Base-by-base conservation (phyloP, 2,329 filamentous ascomycete species). In the Diaporthe humulicola region DNA sequence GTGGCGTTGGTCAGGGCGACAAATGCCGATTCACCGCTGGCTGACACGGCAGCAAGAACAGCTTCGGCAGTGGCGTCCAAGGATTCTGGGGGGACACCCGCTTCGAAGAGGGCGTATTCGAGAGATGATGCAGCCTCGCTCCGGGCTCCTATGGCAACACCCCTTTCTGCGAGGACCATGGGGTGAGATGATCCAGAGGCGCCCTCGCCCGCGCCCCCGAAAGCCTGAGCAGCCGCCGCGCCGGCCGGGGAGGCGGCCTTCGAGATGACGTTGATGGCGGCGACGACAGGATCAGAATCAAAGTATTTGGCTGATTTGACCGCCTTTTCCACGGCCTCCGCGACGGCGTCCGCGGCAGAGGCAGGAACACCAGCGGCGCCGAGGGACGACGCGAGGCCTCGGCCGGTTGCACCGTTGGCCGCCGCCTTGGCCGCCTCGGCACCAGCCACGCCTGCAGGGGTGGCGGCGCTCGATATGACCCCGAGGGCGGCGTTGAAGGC, bases 401-500 rank as follows among this genome's bases (percentile, higher is more conserved):
- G 25, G 2, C 60, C 60, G 17, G 7, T 19, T 3, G 40, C 40
- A 4, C 60, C 60, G 17, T 33, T 33, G 4, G 48, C 60, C 48
- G 60, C 60, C 25, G 60, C 60, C 28, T 64, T 64, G 0, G 60
- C 60, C 10, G 38, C 60, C 40, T 64, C 60, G 10, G 40, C 25
- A 12, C 10, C 60, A n/a, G 60, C 60, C 15, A 64, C 9, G 40
- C 60, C 25, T 9, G 60, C 25, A 15, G 38, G 22, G 40, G 25
- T 45, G 40, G 28, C 40, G 19, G 38, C 8, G 40, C 38, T n/a
- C 8, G 60, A 64, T 9, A 64, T 64, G 25, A 64, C 38, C 2
- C 40, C 60, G 40, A 64, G 60, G 9, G 60, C 60, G n/a, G 60
- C 60, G n/a, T 64, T 64, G 25, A n/a, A 64, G 15, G 40, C 60